Evolutionary conservation across 768 basidiomycete species (phyloP), one percentile per base, ranked within the genome.

Genomic region (Leucocoprinus birnbaumii): DNA sequence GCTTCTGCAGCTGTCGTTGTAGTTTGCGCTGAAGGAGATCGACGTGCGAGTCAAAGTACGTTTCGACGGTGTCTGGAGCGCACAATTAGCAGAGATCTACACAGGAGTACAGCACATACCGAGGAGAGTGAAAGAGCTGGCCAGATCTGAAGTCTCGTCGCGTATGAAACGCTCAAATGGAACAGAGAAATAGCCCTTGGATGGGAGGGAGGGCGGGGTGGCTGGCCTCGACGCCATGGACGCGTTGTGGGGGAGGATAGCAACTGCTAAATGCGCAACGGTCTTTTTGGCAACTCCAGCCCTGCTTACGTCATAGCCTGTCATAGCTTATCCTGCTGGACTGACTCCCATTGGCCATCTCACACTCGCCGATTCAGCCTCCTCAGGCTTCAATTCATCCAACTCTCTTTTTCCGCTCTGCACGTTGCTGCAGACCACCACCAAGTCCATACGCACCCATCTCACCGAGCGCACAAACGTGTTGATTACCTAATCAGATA

Each of bases 21-120:
- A 96, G 79, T 55, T 84, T 85, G 40, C 94, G 85, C 67, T 96
- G 90, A 3, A 91, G 70, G 14, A 92, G 77, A 66, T 91, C 90
- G 59, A 91, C 74, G 66, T 90, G 87, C 1, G 94, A 93, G 73
- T 98, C 94, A 66, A 94, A 96, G 66, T 89, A 97, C 0, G 94
- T 97, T 71, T 97, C 94, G 68, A 94, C 76, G 8, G 94, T 96
- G 70, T 97, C 94, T 95, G 63, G 11, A 26, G 31, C 42, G 11
- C 5, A 42, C 52, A 48, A 46, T 63, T 27, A 38, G 57, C 66
- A 37, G 64, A 59, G 31, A 56, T 48, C 57, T 64, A 21, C 47
- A 14, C 18, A 48, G 19, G 24, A 27, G 16, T 21, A 14, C 22
- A 49, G 26, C 26, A 31, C 51, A 43, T 65, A 93, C 93, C 94